A percentile compares a stretch with the other conserved stretches of the same genome.
These are phyloP conservation scores for Cutaneotrichosporon sp. DNA, from an alignment of 1,284 basidiomycete species.

Conservation along the genomic window DNA sequence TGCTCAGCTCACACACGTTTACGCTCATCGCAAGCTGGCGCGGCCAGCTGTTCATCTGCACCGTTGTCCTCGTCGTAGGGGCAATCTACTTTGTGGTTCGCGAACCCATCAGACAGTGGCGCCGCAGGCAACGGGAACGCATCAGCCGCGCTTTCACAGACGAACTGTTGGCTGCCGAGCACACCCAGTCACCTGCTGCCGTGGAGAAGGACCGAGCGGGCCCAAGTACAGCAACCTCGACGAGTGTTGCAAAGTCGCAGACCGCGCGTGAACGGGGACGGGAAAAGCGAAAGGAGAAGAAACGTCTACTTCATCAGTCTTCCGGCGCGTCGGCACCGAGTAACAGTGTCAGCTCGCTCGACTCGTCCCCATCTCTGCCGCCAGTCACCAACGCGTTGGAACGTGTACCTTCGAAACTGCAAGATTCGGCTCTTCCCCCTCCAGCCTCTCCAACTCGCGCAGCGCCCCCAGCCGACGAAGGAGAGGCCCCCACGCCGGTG, in stretches of 20 bases:
- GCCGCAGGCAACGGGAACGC: constrained; percentile 24
- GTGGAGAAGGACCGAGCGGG: constrained; percentile 11
- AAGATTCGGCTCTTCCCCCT: not conserved
- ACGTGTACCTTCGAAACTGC: not conserved
- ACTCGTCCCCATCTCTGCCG: not conserved
- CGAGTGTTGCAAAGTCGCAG: constrained; percentile 8
- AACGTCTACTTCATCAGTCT: too few relatives aligned
- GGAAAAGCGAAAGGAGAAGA: constrained; percentile 34
- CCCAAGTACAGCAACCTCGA: constrained; percentile 5
- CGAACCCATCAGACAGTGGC: constrained; percentile 28
- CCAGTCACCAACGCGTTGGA: not conserved
- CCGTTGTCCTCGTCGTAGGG: constrained; percentile 36
- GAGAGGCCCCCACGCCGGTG: not conserved
- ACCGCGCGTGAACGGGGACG: constrained; percentile 28
- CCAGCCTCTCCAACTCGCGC: too few relatives aligned
- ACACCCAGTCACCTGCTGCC: not conserved
- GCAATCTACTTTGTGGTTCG: constrained; percentile 40
- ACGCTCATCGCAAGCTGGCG: constrained; percentile 43
- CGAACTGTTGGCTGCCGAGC: constrained; percentile 28
- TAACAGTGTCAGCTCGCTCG: constrained; percentile 1
- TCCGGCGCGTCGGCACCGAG: not conserved
- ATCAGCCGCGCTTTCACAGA: constrained; percentile 24
- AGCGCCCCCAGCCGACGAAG: too few relatives aligned
- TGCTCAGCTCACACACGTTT: constrained; percentile 34
- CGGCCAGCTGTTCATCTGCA: constrained; percentile 44